Evolutionary conservation across 352 stramenopile genomes (phyloP).

Genomic region (Globisporangium heterothallicum): DNA sequence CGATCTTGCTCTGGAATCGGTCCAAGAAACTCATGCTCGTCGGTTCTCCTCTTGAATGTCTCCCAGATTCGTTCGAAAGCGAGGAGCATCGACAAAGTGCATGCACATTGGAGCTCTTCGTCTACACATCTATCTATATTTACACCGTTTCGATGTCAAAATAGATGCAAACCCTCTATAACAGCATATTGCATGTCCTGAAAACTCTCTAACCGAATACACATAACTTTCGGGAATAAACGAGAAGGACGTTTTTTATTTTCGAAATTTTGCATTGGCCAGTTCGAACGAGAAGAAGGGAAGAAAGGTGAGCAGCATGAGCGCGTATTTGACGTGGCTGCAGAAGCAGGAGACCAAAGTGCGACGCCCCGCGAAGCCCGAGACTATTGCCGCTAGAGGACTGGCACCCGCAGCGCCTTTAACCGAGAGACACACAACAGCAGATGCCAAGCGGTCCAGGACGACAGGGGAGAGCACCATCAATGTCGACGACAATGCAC

Average conservation of each 20-base stretch:
- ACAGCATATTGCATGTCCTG: neutral
- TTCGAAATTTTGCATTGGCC: neutral
- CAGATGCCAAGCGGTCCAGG: neutral
- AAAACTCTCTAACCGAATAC: too few species aligned
- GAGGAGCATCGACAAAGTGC: neutral
- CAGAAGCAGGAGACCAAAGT: conserved; percentile 34
- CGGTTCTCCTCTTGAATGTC: neutral
- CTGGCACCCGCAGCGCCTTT: neutral
- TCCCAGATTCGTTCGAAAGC: neutral
- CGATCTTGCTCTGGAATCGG: conserved; percentile 80
- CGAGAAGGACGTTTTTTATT: neutral
- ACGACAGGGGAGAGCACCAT: neutral
- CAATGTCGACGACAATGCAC: neutral
- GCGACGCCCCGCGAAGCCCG: neutral
- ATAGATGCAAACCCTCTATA: neutral
- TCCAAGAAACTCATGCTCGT: conserved; percentile 73
- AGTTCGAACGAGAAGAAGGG: neutral
- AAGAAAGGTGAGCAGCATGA: conserved; percentile 3
- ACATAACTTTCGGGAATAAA: neutral
- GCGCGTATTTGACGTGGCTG: conserved; percentile 38
- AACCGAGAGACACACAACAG: neutral
- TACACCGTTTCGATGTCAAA: neutral
- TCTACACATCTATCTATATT: neutral
- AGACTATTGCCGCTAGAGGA: neutral
- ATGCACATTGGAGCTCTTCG: neutral